phyloP scores from a whole-genome alignment of 2,329 filamentous ascomycete species.

The Pseudogymnoascus sp. region DNA sequence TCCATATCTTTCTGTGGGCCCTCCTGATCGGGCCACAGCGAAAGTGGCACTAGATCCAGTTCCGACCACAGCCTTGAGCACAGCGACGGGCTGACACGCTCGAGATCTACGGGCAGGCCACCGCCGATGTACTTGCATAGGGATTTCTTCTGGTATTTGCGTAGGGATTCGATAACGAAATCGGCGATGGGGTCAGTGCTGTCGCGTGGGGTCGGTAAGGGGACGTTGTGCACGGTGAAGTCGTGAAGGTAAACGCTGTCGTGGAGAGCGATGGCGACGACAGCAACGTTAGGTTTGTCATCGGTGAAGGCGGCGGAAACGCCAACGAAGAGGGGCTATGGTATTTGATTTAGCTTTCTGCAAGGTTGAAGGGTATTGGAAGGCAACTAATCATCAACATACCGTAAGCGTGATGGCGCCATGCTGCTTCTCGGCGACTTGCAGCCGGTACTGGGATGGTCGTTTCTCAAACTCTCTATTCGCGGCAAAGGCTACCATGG shows the following conservation, averaged over 20 bases:
- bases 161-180: constrained; percentile 50
- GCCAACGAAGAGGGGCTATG: constrained; percentile 53
- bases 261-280: constrained; percentile 62
- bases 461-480: constrained; percentile 3
- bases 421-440: not conserved
- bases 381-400: not conserved
- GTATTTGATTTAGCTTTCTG: not conserved
- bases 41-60: constrained; percentile 67
- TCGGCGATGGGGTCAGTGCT: constrained; percentile 47
- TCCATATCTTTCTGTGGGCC: constrained; percentile 29
- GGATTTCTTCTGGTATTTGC: constrained; percentile 56
- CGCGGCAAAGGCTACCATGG: not conserved
- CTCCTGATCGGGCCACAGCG: constrained; percentile 44
- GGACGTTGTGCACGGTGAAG: constrained; percentile 57
- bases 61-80: constrained; percentile 69
- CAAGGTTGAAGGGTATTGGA: not conserved
- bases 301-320: constrained; percentile 50
- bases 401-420: not conserved
- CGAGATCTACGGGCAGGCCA: constrained; percentile 57
- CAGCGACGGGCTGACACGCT: constrained; percentile 54
- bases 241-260: constrained; percentile 70
- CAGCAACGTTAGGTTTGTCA: constrained; percentile 40
- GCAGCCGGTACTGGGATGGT: not conserved
- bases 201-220: constrained; percentile 35
- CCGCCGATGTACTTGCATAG: constrained; percentile 68